phyloP scores from a whole-genome alignment of 2,329 filamentous ascomycete genomes.

The Geoglossum cookeanum region DNA sequence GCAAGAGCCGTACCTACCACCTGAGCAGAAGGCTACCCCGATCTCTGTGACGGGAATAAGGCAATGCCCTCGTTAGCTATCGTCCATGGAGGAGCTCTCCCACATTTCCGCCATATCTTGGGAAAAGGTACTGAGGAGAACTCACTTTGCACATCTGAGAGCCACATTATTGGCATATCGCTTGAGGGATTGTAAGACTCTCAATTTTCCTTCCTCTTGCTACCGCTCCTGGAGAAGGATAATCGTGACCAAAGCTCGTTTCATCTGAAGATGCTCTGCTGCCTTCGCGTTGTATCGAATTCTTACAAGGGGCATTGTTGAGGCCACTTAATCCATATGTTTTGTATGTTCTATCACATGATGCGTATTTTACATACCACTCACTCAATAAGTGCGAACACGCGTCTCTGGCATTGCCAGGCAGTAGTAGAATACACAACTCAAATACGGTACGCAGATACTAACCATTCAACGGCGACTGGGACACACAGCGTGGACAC shows the following conservation, averaged over 20 bases:
- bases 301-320: not conserved
- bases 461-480: too few species aligned
- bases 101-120: too few species aligned
- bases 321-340: not conserved
- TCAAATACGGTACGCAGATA: too few species aligned
- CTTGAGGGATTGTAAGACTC: not conserved
- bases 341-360: not conserved
- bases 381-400: not conserved
- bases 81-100: not conserved
- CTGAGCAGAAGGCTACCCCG: conserved; percentile 92
- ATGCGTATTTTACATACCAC: not conserved
- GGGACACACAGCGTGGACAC: too few species aligned
- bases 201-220: not conserved
- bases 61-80: not conserved
- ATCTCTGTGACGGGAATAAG: conserved; percentile 44
- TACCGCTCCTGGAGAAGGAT: not conserved
- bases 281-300: not conserved
- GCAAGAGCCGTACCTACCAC: conserved; percentile 49
- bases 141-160: conserved; percentile 5
- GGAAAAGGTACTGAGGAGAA: not conserved
- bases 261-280: not conserved
- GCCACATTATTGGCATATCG: conserved; percentile 4
- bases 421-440: too few species aligned
- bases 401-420: not conserved
- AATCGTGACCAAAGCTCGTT: not conserved